Conservation (phyloP, 345 rosid species). For the Bruguiera gymnorhiza region DNA sequence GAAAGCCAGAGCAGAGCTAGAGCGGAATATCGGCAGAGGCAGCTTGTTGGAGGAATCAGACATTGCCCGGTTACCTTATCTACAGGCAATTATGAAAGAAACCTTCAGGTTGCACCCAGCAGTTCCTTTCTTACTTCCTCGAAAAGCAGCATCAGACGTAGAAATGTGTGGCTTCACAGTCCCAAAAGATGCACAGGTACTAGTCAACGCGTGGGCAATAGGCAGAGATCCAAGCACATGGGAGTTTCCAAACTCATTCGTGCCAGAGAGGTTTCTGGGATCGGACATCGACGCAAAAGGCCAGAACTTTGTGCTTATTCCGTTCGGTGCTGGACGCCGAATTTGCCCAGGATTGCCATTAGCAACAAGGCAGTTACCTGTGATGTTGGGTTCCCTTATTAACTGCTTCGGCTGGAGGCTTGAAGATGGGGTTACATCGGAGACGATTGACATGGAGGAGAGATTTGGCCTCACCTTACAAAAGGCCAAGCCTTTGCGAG, state of each 20-base stretch:
- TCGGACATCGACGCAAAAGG: constrained; percentile 35
- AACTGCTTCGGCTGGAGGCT: constrained; percentile 44
- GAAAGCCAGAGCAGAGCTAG: constrained; percentile 37
- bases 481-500: constrained; percentile 37
- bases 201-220: constrained; percentile 52
- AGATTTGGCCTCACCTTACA: constrained; percentile 32
- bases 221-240: constrained; percentile 42
- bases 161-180: constrained; percentile 31
- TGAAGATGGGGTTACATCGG: constrained; percentile 26
- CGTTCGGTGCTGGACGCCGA: constrained; percentile 45
- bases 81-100: constrained; percentile 48
- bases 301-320: constrained; percentile 33
- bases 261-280: constrained; percentile 47
- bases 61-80: constrained; percentile 32
- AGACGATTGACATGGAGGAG: constrained; percentile 35
- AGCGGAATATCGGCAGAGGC: constrained; percentile 31
- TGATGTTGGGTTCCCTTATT: constrained; percentile 40
- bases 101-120: constrained; percentile 51
- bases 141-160: constrained; percentile 30
- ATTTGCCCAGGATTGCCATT: constrained; percentile 44
- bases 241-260: constrained; percentile 28
- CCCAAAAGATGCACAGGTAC: constrained; percentile 39
- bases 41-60: constrained; percentile 34
- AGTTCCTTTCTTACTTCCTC: constrained; percentile 37
- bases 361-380: constrained; percentile 38